Percentiles rank a stretch among this genome's conserved stretches.
Conservation (phyloP, 2,329 filamentous ascomycete genomes). For the Macrophomina tecta region DNA sequence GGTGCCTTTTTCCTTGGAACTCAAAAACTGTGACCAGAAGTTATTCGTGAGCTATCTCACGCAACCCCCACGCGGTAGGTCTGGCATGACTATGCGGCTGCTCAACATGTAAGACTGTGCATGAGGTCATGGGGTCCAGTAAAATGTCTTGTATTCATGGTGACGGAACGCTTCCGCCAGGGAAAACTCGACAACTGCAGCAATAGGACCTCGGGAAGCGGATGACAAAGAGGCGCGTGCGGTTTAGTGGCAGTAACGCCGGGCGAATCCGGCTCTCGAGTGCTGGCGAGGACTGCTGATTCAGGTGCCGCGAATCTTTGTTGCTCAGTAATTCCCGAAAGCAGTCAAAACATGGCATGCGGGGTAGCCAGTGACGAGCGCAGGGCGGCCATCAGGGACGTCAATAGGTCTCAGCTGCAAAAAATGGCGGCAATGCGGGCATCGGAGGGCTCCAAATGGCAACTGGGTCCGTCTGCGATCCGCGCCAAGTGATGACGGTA, state of each 20-base stretch:
- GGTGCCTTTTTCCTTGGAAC: not conserved
- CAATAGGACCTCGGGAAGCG: conserved; percentile 14
- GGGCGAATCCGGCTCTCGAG: conserved; percentile 4
- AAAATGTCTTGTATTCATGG: not conserved
- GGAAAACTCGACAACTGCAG: not conserved
- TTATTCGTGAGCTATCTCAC: conserved; percentile 12
- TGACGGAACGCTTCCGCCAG: not conserved
- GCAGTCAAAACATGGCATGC: not conserved
- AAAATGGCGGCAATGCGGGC: conserved; percentile 8
- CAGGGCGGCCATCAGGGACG: not conserved
- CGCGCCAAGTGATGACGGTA: conserved; percentile 14
- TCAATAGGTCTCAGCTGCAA: conserved; percentile 1
- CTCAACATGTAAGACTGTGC: not conserved
- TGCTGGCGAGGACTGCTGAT: not conserved
- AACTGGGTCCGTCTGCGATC: conserved; percentile 14
- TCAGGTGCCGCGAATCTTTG: conserved; percentile 1
- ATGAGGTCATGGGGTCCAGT: conserved; percentile 9
- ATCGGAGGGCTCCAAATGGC: conserved; percentile 12
- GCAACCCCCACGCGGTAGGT: not conserved
- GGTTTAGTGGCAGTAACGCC: not conserved
- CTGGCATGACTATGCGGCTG: not conserved
- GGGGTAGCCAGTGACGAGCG: conserved; percentile 7
- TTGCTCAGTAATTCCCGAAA: conserved; percentile 3
- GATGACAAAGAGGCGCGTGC: not conserved
- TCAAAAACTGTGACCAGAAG: not conserved